Percentiles rank a stretch among this genome's conserved stretches.
Evolutionary conservation across 306 rosid genomes (phyloP).

Genomic region (Fragaria ananassa): DNA sequence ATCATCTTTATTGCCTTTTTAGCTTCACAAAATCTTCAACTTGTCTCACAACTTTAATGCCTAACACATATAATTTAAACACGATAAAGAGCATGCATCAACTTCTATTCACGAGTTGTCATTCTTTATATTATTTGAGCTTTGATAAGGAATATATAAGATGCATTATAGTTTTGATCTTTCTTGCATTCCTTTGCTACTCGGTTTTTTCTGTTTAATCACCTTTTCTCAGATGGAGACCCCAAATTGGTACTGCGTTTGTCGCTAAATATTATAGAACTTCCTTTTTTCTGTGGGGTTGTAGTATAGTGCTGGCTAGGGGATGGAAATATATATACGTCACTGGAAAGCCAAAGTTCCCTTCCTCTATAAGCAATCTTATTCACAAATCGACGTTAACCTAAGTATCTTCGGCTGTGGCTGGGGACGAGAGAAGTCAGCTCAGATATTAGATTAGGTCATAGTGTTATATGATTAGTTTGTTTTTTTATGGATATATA

Average conservation of each 20-base stretch:
- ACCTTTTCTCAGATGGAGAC: slow-evolving; percentile 46
- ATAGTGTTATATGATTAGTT: too few species aligned
- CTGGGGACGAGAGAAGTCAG: too few species aligned
- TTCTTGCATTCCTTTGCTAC: slow-evolving; percentile 24
- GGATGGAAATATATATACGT: not conserved
- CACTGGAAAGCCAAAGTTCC: slow-evolving; percentile 34
- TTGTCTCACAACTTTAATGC: slow-evolving; percentile 55
- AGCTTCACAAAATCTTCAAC: slow-evolving; percentile 44
- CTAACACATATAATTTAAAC: slow-evolving; percentile 36
- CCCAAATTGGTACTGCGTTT: slow-evolving; percentile 33
- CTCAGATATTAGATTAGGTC: too few species aligned
- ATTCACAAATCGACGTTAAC: not conserved
- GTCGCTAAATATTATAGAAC: slow-evolving; percentile 23
- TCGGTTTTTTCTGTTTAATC: slow-evolving; percentile 22
- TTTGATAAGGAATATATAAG: not conserved
- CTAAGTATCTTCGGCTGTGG: not conserved
- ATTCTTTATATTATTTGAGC: slow-evolving; percentile 26
- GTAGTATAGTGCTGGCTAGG: not conserved
- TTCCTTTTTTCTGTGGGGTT: slow-evolving; percentile 52
- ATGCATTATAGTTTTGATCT: slow-evolving; percentile 21
- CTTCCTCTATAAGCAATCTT: slow-evolving; percentile 50
- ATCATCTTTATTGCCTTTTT: slow-evolving; percentile 50
- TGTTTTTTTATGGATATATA: too few species aligned
- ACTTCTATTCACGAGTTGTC: slow-evolving; percentile 29
- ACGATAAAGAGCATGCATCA: slow-evolving; percentile 5